phyloP scores from a whole-genome alignment of 805 yeast species.

The Metschnikowia matae region DNA sequence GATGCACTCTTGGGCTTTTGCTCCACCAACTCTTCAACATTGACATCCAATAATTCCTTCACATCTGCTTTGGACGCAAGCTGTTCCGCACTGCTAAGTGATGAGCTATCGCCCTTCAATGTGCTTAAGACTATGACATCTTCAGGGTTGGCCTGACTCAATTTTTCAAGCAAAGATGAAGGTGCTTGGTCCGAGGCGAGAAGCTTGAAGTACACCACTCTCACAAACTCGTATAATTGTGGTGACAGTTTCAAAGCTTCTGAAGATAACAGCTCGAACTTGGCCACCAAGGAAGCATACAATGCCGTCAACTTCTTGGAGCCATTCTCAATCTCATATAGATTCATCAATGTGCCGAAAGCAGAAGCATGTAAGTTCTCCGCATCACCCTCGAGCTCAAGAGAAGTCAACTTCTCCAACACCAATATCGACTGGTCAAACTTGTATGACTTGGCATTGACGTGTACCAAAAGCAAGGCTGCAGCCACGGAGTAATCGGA shows the following conservation, averaged over 20 bases:
- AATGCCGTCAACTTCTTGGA: constrained; percentile 1
- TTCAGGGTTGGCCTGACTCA: constrained; percentile 17
- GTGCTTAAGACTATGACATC: constrained; percentile 26
- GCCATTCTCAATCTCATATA: constrained; percentile 8
- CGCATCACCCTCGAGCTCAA: constrained; percentile 7
- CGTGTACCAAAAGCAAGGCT: constrained; percentile 26
- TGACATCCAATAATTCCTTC: constrained; percentile 31
- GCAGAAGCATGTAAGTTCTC: constrained; percentile 8
- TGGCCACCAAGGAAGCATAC: constrained; percentile 3
- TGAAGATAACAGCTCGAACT: constrained; percentile 5
- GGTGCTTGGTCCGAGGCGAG: constrained; percentile 17
- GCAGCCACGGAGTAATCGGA: constrained; percentile 21
- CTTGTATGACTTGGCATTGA: constrained; percentile 19
- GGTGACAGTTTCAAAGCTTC: constrained; percentile 11
- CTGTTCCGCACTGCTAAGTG: constrained; percentile 19
- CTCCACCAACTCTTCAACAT: constrained; percentile 22
- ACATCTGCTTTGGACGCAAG: constrained; percentile 19
- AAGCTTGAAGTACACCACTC: constrained; percentile 29
- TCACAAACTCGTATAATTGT: constrained; percentile 25
- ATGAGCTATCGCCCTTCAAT: constrained; percentile 17
- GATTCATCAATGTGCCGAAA: constrained; percentile 9
- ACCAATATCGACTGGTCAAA: constrained; percentile 23
- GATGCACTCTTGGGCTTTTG: background rate
- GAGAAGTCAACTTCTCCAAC: constrained; percentile 11
- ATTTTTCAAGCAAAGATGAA: constrained; percentile 19